These are phyloP conservation scores for Tuber borchii DNA, from an alignment of 495 filamentous ascomycete genomes.

Conservation along the genomic window DNA sequence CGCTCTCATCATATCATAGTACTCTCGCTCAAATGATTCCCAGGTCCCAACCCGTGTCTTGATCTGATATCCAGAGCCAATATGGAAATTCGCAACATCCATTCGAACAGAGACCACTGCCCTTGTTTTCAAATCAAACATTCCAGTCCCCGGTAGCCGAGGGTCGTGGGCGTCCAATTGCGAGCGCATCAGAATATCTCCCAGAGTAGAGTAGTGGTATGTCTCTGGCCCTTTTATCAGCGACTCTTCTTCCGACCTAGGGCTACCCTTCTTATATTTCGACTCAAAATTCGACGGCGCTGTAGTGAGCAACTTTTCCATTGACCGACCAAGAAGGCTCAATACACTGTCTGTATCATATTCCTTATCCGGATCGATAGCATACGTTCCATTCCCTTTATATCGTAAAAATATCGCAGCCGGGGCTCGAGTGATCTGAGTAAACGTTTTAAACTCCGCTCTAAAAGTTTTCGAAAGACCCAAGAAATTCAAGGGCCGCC, in stretches of 20 bases:
- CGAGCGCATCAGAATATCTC: constrained; percentile 92
- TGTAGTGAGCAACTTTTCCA: constrained; percentile 92
- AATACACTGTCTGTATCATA: constrained; percentile 79
- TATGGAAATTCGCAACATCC: constrained; percentile 62
- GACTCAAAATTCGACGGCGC: constrained; percentile 73
- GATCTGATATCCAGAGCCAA: constrained; percentile 85
- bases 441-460: constrained; percentile 58
- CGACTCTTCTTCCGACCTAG: constrained; percentile 58
- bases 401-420: constrained; percentile 77
- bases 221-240: constrained; percentile 62
- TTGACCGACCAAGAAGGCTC: constrained; percentile 82
- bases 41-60: constrained; percentile 62
- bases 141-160: constrained; percentile 79
- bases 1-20: constrained; percentile 89
- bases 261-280: constrained; percentile 62
- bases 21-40: constrained; percentile 92
- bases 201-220: constrained; percentile 79
- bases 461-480: constrained; percentile 62
- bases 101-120: constrained; percentile 87
- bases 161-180: constrained; percentile 90
- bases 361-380: constrained; percentile 97
- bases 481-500: constrained; percentile 61
- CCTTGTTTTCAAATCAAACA: constrained; percentile 95
- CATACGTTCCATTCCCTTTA: constrained; percentile 71
- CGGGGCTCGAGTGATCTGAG: constrained; percentile 61